A percentile compares a stretch with the other conserved stretches of the same genome.
Conservation (phyloP, 2,329 filamentous ascomycete genomes). For the Cytospora leucostoma region DNA sequence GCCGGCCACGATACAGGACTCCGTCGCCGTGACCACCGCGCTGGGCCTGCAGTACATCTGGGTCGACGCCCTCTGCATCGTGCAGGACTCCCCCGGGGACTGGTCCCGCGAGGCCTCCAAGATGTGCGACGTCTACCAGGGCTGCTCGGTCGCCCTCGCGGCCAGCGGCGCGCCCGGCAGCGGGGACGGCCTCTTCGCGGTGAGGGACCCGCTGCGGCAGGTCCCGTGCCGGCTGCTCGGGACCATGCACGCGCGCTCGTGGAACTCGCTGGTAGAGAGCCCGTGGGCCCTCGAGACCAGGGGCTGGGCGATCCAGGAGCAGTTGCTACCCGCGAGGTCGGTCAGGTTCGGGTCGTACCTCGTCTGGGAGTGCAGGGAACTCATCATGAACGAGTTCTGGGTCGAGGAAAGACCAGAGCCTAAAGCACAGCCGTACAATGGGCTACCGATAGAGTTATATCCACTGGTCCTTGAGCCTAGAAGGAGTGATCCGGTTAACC, state of each 20-base stretch:
- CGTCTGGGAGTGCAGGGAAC: not conserved
- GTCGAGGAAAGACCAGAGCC: not conserved
- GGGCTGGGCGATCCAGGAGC: slow-evolving; percentile 2
- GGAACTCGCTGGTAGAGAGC: not conserved
- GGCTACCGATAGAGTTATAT: not conserved
- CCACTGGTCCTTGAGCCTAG: not conserved
- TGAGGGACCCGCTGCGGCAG: not conserved
- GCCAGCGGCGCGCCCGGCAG: not conserved
- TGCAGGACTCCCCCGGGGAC: slow-evolving; percentile 5
- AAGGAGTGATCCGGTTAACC: not conserved
- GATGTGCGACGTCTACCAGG: slow-evolving; percentile 5
- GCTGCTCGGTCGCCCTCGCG: not conserved
- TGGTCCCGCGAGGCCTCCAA: not conserved
- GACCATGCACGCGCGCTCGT: not conserved
- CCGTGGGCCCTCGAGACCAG: not conserved
- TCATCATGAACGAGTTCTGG: not conserved
- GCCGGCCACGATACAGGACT: slow-evolving; percentile 7
- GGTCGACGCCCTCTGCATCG: slow-evolving; percentile 15
- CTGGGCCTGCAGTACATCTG: slow-evolving; percentile 2
- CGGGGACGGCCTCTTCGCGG: not conserved
- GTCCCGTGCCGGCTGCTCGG: not conserved
- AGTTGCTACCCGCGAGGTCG: not conserved
- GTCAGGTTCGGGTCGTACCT: slow-evolving; percentile 1
- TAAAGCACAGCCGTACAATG: not conserved
- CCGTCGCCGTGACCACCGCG: not conserved